Base-by-base conservation (phyloP, 768 basidiomycete species). In the Plicaturopsis crispa region DNA sequence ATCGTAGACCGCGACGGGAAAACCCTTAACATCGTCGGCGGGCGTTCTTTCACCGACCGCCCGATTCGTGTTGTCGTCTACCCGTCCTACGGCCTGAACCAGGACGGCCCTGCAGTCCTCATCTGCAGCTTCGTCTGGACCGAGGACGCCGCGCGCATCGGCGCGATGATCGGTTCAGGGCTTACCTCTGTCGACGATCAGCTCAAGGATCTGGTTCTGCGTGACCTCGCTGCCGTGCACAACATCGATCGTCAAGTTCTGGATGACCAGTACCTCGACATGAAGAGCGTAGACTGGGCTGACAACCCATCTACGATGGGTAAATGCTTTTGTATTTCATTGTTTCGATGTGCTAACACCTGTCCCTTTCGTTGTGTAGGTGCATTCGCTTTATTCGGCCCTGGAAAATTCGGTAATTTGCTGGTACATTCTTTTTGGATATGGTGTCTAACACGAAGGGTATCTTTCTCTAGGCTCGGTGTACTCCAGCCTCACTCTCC, bases 121-220 rank as follows among this genome's bases (percentile, higher is more conserved):
- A 65, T 71, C 7, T 66, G 61, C 3, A 67, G 64, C 35, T 70
- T 69, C 49, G 48, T 44, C 21, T 67, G 62, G 65, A 60, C 59
- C 6, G 41, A 57, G 0, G 68, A 72, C 24, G 64, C 69, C 1
- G 42, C 44, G 13, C 55, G 66, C 6, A 44, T 69, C 5, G 61
- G 59, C 2, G 44, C 64, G 1, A 56, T 71, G 6, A 53, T 66
- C 16, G 14, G 24, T 1, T 40, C 16, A 5, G 38, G 42, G 2
- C 24, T 39, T 6, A 14, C 26, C 3, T 20, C 7, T 6, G 42
- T 44, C 6, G 40, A 47, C 12, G 21, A 49, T 19, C 31, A 48
- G 11, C 56, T 67, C 14, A 47, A 54, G 24, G 54, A 55, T 8
- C 40, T 62, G 16, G 50, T 58, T 5, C 38, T 63, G 24, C 41